phyloP scores from a whole-genome alignment of 371 early-diverging fungal genomes.

The Batkoa obscura region DNA sequence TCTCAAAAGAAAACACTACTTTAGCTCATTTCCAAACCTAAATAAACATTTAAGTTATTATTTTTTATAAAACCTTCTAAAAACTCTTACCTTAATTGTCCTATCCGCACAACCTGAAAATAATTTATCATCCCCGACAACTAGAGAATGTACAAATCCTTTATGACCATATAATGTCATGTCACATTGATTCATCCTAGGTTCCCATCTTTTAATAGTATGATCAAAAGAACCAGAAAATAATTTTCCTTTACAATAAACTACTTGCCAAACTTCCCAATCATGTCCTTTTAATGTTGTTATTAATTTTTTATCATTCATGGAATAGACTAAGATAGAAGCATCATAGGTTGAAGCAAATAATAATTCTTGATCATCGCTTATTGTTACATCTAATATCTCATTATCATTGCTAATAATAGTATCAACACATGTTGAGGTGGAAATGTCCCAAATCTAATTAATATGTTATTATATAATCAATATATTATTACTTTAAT shows the following conservation, averaged over 20 bases:
- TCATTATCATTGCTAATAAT: constrained; percentile 25
- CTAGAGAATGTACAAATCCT: constrained; percentile 39
- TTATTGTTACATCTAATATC: constrained; percentile 25
- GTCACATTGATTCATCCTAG: constrained; percentile 25
- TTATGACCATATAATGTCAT: constrained; percentile 40
- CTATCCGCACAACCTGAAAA: constrained; percentile 44
- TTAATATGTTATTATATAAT: too few relatives aligned
- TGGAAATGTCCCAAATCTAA: constrained; percentile 34
- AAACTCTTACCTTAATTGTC: constrained; percentile 33
- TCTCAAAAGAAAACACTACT: too few relatives aligned
- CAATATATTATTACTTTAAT: neutral
- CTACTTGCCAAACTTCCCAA: constrained; percentile 52
- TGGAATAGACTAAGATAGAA: constrained; percentile 28
- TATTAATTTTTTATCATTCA: constrained; percentile 18
- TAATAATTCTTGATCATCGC: constrained; percentile 21
- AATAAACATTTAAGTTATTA: too few relatives aligned
- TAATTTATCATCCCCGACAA: constrained; percentile 19
- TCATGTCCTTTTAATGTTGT: constrained; percentile 33
- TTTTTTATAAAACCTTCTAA: too few relatives aligned
- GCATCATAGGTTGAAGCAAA: constrained; percentile 43
- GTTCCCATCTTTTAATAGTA: constrained; percentile 46
- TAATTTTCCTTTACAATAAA: constrained; percentile 23
- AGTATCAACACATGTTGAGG: constrained; percentile 19
- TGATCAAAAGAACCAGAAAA: constrained; percentile 48
- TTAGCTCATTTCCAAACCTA: too few relatives aligned